phyloP scores from a whole-genome alignment of 2,329 filamentous ascomycete species.

The Arthroderma sp. region DNA sequence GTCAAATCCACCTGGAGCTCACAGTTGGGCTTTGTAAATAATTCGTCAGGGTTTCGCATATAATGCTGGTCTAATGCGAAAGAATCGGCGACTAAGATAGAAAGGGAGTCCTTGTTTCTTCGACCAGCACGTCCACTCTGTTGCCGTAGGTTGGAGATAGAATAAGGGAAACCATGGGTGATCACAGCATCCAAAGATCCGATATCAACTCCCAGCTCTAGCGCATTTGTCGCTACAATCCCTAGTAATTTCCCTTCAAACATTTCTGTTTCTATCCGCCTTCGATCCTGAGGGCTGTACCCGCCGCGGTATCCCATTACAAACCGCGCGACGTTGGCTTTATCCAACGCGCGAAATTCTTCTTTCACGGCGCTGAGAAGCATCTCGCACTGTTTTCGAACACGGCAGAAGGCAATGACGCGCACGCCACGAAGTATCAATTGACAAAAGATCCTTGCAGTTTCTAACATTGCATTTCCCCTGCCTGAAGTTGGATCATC shows the following conservation, averaged over 20 bases:
- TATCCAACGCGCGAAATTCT: slow-evolving; percentile 60
- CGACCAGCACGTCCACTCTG: slow-evolving; percentile 88
- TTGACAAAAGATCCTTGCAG: slow-evolving; percentile 82
- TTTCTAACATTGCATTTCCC: slow-evolving; percentile 68
- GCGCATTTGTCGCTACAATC: slow-evolving; percentile 82
- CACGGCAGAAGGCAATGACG: slow-evolving; percentile 82
- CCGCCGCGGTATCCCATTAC: slow-evolving; percentile 95
- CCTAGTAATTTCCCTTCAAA: slow-evolving; percentile 88
- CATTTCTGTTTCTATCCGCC: slow-evolving; percentile 87
- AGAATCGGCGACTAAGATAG: slow-evolving; percentile 74
- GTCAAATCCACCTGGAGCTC: slow-evolving; percentile 82
- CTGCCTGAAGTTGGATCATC: slow-evolving; percentile 75
- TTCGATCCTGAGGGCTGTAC: slow-evolving; percentile 81
- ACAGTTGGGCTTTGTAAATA: slow-evolving; percentile 79
- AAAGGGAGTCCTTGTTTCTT: slow-evolving; percentile 84
- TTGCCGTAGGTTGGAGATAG: slow-evolving; percentile 84
- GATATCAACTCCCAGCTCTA: slow-evolving; percentile 92
- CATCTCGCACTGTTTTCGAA: slow-evolving; percentile 78
- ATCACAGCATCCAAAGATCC: slow-evolving; percentile 87
- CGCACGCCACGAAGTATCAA: slow-evolving; percentile 76
- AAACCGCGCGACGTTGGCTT: slow-evolving; percentile 59
- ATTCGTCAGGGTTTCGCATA: slow-evolving; percentile 89
- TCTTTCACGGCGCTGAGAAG: slow-evolving; percentile 66
- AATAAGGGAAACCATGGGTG: slow-evolving; percentile 89
- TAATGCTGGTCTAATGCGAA: slow-evolving; percentile 91